Conservation (phyloP, 1,139 yeast species). For the Arxiozyma telluris region DNA sequence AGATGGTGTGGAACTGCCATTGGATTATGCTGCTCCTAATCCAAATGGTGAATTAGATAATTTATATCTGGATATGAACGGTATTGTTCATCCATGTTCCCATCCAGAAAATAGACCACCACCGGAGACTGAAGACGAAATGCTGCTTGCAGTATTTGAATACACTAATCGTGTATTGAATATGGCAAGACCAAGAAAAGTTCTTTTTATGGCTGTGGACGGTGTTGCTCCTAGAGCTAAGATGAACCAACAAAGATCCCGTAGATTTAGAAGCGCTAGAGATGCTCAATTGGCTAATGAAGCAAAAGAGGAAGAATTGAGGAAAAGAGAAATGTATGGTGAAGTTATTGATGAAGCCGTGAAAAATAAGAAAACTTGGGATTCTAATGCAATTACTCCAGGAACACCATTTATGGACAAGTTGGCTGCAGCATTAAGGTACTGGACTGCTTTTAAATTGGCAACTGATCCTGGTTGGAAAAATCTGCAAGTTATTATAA, state of each 20-base stretch:
- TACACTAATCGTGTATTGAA: slow-evolving; percentile 82
- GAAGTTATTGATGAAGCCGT: slow-evolving; percentile 57
- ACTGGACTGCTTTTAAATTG: slow-evolving; percentile 84
- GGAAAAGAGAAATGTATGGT: slow-evolving; percentile 45
- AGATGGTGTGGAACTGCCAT: slow-evolving; percentile 54
- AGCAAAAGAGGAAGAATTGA: slow-evolving; percentile 47
- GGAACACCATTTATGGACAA: slow-evolving; percentile 97
- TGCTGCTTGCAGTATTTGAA: slow-evolving; percentile 82
- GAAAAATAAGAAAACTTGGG: slow-evolving; percentile 50
- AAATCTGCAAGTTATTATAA: slow-evolving; percentile 67
- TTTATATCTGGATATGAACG: slow-evolving; percentile 89
- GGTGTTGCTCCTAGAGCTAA: slow-evolving; percentile 99
- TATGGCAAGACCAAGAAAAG: slow-evolving; percentile 92
- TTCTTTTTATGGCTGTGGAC: slow-evolving; percentile 90
- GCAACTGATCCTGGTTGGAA: slow-evolving; percentile 90
- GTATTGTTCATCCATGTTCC: slow-evolving; percentile 95
- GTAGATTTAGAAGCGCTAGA: slow-evolving; percentile 90
- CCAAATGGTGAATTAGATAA: slow-evolving; percentile 95
- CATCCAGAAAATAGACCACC: slow-evolving; percentile 94
- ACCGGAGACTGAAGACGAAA: slow-evolving; percentile 90
- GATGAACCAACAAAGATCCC: slow-evolving; percentile 95
- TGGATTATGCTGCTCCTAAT: slow-evolving; percentile 65
- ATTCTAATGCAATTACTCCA: slow-evolving; percentile 96
- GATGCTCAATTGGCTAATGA: slow-evolving; percentile 72
- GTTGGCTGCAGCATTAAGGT: slow-evolving; percentile 70